Base-by-base conservation (phyloP, 2,329 filamentous ascomycete species). In the Arthrinium phaeospermum region DNA sequence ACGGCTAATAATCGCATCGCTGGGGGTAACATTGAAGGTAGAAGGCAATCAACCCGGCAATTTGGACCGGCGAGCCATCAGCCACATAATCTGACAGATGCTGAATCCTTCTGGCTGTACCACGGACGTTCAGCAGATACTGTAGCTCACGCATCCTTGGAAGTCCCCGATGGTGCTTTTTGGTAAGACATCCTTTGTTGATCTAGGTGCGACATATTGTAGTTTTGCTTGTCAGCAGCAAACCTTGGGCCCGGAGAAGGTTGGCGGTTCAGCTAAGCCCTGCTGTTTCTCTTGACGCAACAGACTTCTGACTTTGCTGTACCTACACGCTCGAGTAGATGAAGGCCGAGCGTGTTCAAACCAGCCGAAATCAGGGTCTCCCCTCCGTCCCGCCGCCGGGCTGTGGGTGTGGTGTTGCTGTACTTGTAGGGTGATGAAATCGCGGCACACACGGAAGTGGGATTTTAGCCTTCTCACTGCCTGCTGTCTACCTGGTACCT, bases 1-100 rank as follows among this genome's bases (percentile, higher is more conserved):
- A 16, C 24, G 24, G 51, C 14, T 27, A 24, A 30, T 57, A 57
- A 34, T 22, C 30, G 27, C 22, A 34, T 22, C 30, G 27, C 12
- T 34, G 30, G 14, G 53, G 53, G 27, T 30, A 37, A 19, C 30
- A n/a, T n/a, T n/a, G n/a, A 37, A 22, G 27, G 53, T 53, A 30
- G 13, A 30, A 30, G 14, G 49, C 19, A 61, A 61, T 22, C 53
- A 61, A 37, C 57, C 57, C 34, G 57, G 57, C 34, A 64, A 41
- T 41, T 64, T 41, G 57, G 57, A 64, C 57, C 57, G 57, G 34
- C 57, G 57, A 64, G 34, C 57, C 57, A 64, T 64, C 57, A 37
- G 57, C 57, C 57, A 64, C 57, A 24, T n/a, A 41, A 41, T 64
- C 57, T 41, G 57, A 64, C 57, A 64, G 57, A 41, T 41, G 34